phyloP scores from a whole-genome alignment of 2,329 filamentous ascomycete genomes.

The Phoma sp. region DNA sequence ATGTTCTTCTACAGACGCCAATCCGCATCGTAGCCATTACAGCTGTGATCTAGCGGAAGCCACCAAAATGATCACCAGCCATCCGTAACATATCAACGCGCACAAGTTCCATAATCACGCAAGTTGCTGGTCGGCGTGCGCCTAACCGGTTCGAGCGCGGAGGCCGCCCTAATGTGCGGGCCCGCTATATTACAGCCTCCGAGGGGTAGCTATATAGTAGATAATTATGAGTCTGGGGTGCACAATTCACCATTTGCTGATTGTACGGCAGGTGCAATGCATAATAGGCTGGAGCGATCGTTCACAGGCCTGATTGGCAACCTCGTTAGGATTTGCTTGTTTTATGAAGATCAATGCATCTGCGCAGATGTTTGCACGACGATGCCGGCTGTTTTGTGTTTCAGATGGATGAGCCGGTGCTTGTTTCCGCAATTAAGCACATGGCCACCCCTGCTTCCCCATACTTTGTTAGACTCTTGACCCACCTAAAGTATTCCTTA shows the following conservation, averaged over 20 bases:
- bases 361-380: neutral
- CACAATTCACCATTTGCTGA: slow-evolving; percentile 2
- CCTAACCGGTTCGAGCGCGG: slow-evolving; percentile 10
- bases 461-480: slow-evolving; percentile 2
- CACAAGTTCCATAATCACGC: neutral
- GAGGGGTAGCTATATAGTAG: neutral
- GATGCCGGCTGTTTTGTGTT: slow-evolving; percentile 9
- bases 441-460: slow-evolving; percentile 14
- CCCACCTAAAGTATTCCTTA: slow-evolving; percentile 11
- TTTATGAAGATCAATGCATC: neutral
- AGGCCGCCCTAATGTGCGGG: neutral
- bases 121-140: neutral
- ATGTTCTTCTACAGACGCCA: neutral
- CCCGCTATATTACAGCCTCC: neutral
- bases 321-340: neutral
- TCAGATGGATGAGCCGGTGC: slow-evolving; percentile 2
- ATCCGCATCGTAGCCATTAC: too few relatives aligned
- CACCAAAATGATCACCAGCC: too few relatives aligned
- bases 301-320: too few relatives aligned
- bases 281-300: neutral
- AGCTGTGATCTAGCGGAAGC: too few relatives aligned
- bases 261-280: neutral
- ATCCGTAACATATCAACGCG: too few relatives aligned
- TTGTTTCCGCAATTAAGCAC: neutral
- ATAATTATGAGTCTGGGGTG: neutral